These are phyloP conservation scores for Teratosphaeria destructans DNA, from an alignment of 2,329 filamentous ascomycete species.

Conservation along the genomic window DNA sequence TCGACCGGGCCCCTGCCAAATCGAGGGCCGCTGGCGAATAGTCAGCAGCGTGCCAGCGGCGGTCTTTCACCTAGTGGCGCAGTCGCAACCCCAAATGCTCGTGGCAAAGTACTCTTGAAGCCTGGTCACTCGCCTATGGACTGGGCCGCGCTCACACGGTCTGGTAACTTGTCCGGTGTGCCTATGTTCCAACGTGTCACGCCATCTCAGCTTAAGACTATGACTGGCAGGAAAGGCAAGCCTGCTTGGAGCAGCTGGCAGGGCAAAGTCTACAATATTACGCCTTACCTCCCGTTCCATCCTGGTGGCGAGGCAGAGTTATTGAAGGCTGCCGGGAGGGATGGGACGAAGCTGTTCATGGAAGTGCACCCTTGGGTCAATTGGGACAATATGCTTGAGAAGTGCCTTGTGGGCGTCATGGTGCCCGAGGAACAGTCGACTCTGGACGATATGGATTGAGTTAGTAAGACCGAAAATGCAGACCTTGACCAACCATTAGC, in stretches of 20 bases:
- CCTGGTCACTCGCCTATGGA: slow-evolving; percentile 91
- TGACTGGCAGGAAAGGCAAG: slow-evolving; percentile 68
- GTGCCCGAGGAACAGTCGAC: slow-evolving; percentile 40
- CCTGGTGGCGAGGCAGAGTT: slow-evolving; percentile 75
- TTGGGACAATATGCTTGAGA: slow-evolving; percentile 55
- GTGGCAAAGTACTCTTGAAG: slow-evolving; percentile 64
- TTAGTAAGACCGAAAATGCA: not conserved
- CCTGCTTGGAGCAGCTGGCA: slow-evolving; percentile 87
- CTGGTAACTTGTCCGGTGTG: slow-evolving; percentile 36
- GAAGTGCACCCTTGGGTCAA: slow-evolving; percentile 60
- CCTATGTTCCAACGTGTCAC: slow-evolving; percentile 59
- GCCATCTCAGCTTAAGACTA: slow-evolving; percentile 63
- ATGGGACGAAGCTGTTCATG: slow-evolving; percentile 53
- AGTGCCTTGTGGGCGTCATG: slow-evolving; percentile 52
- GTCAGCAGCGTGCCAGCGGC: slow-evolving; percentile 29
- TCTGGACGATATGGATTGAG: slow-evolving; percentile 52
- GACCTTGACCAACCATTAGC: not conserved
- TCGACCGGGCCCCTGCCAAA: slow-evolving; percentile 40
- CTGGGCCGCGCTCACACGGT: slow-evolving; percentile 70
- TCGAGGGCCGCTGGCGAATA: slow-evolving; percentile 30
- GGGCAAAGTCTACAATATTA: slow-evolving; percentile 89
- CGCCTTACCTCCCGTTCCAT: slow-evolving; percentile 81
- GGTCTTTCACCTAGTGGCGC: slow-evolving; percentile 20
- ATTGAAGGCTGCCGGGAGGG: slow-evolving; percentile 66
- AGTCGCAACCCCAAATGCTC: slow-evolving; percentile 32